phyloP scores from a whole-genome alignment of 495 filamentous ascomycete species.

The Podospora australis region DNA sequence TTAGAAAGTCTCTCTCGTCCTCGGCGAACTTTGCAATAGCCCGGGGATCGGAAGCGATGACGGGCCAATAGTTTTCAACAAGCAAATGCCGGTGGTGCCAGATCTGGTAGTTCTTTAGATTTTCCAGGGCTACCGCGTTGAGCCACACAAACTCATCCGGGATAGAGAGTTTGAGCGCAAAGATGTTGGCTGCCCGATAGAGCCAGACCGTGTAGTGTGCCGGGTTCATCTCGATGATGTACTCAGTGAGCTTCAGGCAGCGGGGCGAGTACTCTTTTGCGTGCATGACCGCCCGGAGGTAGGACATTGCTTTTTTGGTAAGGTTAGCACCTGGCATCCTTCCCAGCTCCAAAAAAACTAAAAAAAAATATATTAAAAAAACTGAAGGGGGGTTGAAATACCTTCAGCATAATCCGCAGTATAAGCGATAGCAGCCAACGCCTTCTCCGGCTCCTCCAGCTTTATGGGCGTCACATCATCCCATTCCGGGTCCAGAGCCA shows the following conservation, averaged over 20 bases:
- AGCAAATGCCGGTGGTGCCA: conserved; percentile 94
- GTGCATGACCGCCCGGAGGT: conserved; percentile 90
- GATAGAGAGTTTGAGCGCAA: conserved; percentile 57
- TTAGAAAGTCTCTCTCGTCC: conserved; percentile 68
- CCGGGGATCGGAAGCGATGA: conserved; percentile 33
- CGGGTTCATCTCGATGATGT: conserved; percentile 87
- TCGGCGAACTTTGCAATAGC: conserved; percentile 31
- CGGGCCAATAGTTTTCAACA: conserved; percentile 58
- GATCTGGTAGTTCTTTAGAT: conserved; percentile 98
- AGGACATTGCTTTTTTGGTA: conserved; percentile 62
- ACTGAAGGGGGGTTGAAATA: conserved; percentile 31
- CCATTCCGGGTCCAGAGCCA: conserved; percentile 70
- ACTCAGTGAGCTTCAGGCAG: conserved; percentile 73
- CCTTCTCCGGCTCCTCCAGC: conserved; percentile 70
- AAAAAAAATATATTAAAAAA: neutral
- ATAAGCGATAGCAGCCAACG: conserved; percentile 86
- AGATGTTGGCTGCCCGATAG: conserved; percentile 74
- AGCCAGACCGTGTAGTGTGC: conserved; percentile 99
- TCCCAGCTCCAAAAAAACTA: neutral
- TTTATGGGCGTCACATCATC: conserved; percentile 76
- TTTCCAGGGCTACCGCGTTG: conserved; percentile 68
- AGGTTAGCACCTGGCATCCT: neutral
- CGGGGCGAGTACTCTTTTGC: conserved; percentile 74
- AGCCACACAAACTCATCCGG: conserved; percentile 74
- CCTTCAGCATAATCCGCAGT: conserved; percentile 79